Evolutionary conservation across 106 monocot species (phyloP), one percentile per base, ranked within the genome.

Genomic region (Narthecium ossifragum): DNA sequence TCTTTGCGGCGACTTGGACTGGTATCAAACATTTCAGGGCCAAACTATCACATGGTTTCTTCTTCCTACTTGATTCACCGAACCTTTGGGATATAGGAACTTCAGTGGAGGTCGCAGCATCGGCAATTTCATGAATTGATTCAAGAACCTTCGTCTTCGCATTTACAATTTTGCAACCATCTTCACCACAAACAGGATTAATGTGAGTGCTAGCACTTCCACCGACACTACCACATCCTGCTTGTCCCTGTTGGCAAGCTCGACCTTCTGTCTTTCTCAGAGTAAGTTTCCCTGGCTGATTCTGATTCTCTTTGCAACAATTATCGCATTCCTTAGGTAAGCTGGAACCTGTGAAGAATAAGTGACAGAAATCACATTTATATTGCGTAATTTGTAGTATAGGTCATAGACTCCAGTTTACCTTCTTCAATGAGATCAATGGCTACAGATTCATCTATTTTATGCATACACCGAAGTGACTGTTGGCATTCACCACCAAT

Each of bases 361-460:
- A 50, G 24, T 45, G 47, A 49, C 36, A 13, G 60, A 36, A 55
- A 6, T 13, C 23, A 43, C 5, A 8, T 22, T 25, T 13, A 39
- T 28, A 20, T 46, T 12, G 25, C 8, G 29, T 26, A n/a, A 28
- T 2, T 22, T 4, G 25, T n/a, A 8, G 24, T 18, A 22, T 37
- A 27, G 17, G 6, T 24, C 10, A 60, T 22, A 7, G 39, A 14
- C 24, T 33, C 25, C 36, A 1, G 31, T 66, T 55, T 65, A 68
- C 72, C 70, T 74, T 59, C 56, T 55, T 65, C 67, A 0, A n/a
- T 53, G 30, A 28, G 23, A 10, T 65, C 24, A 8, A 27, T n/a
- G 4, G 12, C 41, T 18, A 46, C 26, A 24, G 46, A 61, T 24
- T 52, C 55, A 25, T 60, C 66, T 24, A 13, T 30, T 65, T 68